Evolutionary conservation across 495 filamentous ascomycete species (phyloP), one percentile per base, ranked within the genome.

Genomic region (Choiromyces venosus): DNA sequence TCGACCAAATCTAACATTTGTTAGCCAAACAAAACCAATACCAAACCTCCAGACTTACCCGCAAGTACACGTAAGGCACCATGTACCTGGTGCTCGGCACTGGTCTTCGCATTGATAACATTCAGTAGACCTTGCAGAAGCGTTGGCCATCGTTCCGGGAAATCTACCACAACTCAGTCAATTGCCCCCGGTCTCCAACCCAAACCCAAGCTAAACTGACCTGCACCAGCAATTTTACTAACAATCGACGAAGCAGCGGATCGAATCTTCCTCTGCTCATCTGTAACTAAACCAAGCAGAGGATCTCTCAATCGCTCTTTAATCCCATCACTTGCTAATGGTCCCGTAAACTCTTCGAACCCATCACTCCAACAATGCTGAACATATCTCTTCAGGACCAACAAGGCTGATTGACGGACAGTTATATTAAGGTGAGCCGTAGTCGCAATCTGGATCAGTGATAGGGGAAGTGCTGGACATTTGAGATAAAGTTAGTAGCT

Each of bases 91-190:
- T 74, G 67, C 37, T 77, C 75, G 21, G 84, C 84, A 70, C 93
- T 90, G 71, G 85, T 88, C 35, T 91, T 91, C 70, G 85, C 86
- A 61, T 88, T 85, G 80, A 98, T 92, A 39, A 93, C 85, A 37
- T 89, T 88, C 69, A 99, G 87, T 39, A 98, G 85, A 37, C 88
- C 88, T 14, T 91, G 92, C 19, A 99, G 88, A 12, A 99, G 87
- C 69, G 88, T 88, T 1, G 93, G 92, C 95, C 95, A 99, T 81
- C 93, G 87, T 66, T 97, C 92, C 29, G 95, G 95, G 81, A 94
- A 99, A 84, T 99, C 95, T 79, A 89, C 88, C 72, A 40, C 21
- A 64, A 29, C 64, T 68, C 68, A 67, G 56, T 65, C 33, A 36
- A 74, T 74, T 69, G 70, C 40, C 72, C 25, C 66, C 33, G 18